These are phyloP conservation scores for Fusarium virguliforme DNA, from an alignment of 2,329 filamentous ascomycete genomes.

Conservation along the genomic window DNA sequence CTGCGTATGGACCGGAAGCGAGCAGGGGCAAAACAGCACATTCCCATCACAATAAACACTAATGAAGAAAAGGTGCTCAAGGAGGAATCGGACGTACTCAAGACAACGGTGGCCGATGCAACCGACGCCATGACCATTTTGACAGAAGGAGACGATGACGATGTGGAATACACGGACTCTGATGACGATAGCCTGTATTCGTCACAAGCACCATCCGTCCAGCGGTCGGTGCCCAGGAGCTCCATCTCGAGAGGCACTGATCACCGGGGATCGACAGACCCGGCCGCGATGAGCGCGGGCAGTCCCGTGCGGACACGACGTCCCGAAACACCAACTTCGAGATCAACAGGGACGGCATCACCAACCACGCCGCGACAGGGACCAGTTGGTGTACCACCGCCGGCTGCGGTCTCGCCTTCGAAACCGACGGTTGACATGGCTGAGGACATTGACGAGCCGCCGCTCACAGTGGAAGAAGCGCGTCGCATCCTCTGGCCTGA, in stretches of 20 bases:
- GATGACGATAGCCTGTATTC: slow-evolving; percentile 48
- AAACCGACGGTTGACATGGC: slow-evolving; percentile 26
- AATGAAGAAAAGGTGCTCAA: slow-evolving; percentile 57
- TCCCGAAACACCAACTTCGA: slow-evolving; percentile 43
- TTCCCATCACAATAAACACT: slow-evolving; percentile 47
- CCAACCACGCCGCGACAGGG: slow-evolving; percentile 44
- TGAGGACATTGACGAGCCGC: slow-evolving; percentile 52
- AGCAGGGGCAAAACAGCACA: slow-evolving; percentile 35
- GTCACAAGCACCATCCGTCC: slow-evolving; percentile 36
- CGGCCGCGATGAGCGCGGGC: slow-evolving; percentile 30
- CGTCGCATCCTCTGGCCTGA: slow-evolving; percentile 60
- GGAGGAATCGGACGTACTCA: slow-evolving; percentile 53
- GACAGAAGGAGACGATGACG: slow-evolving; percentile 52
- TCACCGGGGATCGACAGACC: slow-evolving; percentile 38
- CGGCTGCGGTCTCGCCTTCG: slow-evolving; percentile 13
- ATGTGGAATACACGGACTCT: slow-evolving; percentile 45
- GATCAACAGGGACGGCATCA: slow-evolving; percentile 38
- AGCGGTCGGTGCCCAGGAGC: slow-evolving; percentile 33
- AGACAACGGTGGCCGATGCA: slow-evolving; percentile 48
- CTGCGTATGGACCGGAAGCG: slow-evolving; percentile 52
- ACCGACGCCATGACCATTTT: slow-evolving; percentile 53
- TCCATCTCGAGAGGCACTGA: slow-evolving; percentile 32
- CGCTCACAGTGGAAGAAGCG: slow-evolving; percentile 61
- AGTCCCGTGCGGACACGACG: slow-evolving; percentile 42
- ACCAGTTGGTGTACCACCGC: slow-evolving; percentile 24